phyloP scores from a whole-genome alignment of 179 eudicot genomes.

The Dionaea muscipula region DNA sequence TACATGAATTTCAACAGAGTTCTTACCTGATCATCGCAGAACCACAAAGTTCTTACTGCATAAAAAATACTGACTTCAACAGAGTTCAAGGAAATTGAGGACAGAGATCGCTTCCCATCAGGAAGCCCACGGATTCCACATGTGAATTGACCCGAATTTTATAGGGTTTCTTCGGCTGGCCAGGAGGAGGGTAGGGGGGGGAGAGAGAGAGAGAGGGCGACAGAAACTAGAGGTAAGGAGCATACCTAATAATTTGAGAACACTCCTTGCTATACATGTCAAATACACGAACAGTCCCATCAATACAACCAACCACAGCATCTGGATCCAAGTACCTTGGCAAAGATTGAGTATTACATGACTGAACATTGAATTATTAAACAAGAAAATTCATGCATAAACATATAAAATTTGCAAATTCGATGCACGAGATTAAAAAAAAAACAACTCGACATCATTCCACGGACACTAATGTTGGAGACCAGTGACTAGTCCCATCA shows the following conservation, averaged over 20 bases:
- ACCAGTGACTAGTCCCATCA: no score
- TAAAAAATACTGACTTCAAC: no score
- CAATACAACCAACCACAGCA: conserved; percentile 81
- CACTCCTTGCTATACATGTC: conserved; percentile 78
- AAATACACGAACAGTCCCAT: conserved; percentile 76
- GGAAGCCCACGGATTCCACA: no score
- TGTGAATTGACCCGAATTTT: no score
- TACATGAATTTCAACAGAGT: no score
- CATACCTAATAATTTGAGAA: conserved; percentile 67
- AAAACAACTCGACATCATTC: no score
- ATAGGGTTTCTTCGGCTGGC: background rate
- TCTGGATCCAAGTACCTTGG: conserved; percentile 75
- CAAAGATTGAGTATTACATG: background rate
- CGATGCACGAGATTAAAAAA: no score
- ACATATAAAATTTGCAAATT: background rate
- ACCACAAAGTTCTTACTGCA: no score
- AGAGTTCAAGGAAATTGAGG: no score
- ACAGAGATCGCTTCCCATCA: no score
- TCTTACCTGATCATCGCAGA: no score
- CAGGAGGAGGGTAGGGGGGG: background rate
- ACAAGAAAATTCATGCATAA: background rate
- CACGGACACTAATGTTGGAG: no score
- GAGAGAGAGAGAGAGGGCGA: background rate
- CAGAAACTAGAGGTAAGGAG: conserved; percentile 1
- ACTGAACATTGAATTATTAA: background rate